These are phyloP conservation scores for Dendrobium catenatum DNA, from an alignment of 106 monocot species.

Conservation along the genomic window DNA sequence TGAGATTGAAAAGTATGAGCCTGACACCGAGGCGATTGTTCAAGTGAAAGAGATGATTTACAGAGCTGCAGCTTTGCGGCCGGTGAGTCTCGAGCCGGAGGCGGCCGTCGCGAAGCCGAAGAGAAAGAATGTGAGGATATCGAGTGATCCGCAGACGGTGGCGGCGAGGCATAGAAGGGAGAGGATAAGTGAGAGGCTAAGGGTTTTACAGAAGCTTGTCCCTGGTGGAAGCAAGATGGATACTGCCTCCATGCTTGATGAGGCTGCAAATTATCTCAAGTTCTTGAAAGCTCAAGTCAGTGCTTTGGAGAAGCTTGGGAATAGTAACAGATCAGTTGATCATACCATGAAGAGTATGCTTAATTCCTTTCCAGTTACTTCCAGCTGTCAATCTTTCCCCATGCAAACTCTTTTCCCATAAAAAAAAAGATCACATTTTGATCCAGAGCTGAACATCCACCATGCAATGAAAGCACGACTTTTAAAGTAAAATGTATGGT, in stretches of 20 bases:
- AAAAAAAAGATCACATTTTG: not conserved
- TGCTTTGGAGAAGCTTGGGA: constrained; percentile 30
- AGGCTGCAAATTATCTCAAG: constrained; percentile 84
- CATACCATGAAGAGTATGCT: not conserved
- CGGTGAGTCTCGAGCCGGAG: constrained; percentile 32
- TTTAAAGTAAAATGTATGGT: not conserved
- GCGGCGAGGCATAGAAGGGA: constrained; percentile 77
- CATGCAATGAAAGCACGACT: not conserved
- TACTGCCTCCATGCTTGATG: constrained; percentile 91
- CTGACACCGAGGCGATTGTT: constrained; percentile 55
- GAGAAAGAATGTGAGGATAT: constrained; percentile 82
- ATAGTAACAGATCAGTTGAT: not conserved
- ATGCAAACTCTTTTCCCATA: not conserved
- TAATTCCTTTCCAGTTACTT: not conserved
- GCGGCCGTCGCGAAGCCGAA: constrained; percentile 28
- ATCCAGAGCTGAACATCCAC: not conserved
- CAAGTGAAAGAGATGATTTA: constrained; percentile 89
- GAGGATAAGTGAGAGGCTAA: constrained; percentile 66
- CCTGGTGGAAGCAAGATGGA: constrained; percentile 86
- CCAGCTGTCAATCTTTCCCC: not conserved
- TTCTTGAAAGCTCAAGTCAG: constrained; percentile 71
- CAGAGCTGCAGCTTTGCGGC: constrained; percentile 62
- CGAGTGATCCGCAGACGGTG: constrained; percentile 80
- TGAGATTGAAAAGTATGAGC: constrained; percentile 5
- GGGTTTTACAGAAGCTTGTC: constrained; percentile 56